phyloP scores from a whole-genome alignment of 306 rosid species.

The Datisca glomerata region DNA sequence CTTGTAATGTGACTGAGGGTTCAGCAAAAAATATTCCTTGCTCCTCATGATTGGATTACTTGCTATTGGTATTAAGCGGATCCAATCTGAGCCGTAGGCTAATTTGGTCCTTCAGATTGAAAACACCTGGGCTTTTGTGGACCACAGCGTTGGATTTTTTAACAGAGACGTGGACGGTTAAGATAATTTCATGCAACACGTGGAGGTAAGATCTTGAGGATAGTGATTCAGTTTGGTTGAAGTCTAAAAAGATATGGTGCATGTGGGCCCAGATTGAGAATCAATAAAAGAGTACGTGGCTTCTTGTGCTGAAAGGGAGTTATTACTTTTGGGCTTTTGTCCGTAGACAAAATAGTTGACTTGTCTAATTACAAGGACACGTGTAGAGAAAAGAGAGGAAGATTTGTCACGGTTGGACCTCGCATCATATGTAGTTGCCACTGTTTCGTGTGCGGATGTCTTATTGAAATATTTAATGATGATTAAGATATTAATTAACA shows the following conservation, averaged over 20 bases:
- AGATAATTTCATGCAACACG: constrained; percentile 20
- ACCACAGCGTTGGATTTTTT: constrained; percentile 24
- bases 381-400: neutral
- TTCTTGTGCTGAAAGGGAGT: constrained; percentile 12
- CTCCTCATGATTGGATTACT: constrained; percentile 1
- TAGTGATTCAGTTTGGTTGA: constrained; percentile 23
- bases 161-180: constrained; percentile 56
- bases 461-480: neutral
- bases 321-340: constrained; percentile 3
- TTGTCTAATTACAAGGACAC: constrained; percentile 2
- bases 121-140: constrained; percentile 29
- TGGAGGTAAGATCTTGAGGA: constrained; percentile 19
- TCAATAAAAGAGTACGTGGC: constrained; percentile 41
- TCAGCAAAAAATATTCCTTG: neutral
- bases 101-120: constrained; percentile 1
- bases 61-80: constrained; percentile 8
- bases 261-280: constrained; percentile 21
- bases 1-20: no score
- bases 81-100: constrained; percentile 28
- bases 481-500: no score
- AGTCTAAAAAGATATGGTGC: constrained; percentile 18
- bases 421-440: constrained; percentile 1
- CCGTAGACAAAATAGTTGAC: constrained; percentile 9
- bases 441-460: neutral
- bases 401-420: constrained; percentile 8